Percentiles rank a stretch among this genome's conserved stretches.
These are phyloP conservation scores for Dittrichia graveolens DNA, from an alignment of 129 eudicot species.

Conservation along the genomic window DNA sequence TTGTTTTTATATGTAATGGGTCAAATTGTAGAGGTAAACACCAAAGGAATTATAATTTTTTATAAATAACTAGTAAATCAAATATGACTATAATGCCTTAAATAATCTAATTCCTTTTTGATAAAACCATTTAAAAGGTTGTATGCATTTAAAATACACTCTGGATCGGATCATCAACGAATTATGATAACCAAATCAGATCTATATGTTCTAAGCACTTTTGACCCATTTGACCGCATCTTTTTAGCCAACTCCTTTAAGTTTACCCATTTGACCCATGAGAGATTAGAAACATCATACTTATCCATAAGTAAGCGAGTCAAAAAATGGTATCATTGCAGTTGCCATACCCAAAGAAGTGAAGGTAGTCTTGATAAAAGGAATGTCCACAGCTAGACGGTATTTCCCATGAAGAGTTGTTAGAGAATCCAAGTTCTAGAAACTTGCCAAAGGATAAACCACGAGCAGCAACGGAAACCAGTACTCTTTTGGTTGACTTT, in stretches of 20 bases:
- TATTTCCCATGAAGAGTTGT: constrained; percentile 63
- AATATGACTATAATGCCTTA: not conserved
- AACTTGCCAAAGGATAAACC: constrained; percentile 94
- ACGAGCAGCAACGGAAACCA: constrained; percentile 82
- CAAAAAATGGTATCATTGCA: too few relatives aligned
- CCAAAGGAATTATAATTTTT: not conserved
- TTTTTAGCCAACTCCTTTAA: too few relatives aligned
- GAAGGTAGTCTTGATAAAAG: constrained; percentile 68
- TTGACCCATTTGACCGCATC: too few relatives aligned
- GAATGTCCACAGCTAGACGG: constrained; percentile 81
- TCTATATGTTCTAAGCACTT: too few relatives aligned
- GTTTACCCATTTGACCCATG: too few relatives aligned
- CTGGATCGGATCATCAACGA: too few relatives aligned
- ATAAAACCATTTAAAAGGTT: not conserved
- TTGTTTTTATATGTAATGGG: too few relatives aligned
- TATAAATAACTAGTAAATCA: not conserved
- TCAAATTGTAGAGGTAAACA: too few relatives aligned
- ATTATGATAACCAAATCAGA: too few relatives aligned
- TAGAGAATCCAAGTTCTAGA: constrained; percentile 84
- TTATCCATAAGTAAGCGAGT: too few relatives aligned
- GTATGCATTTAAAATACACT: not conserved
- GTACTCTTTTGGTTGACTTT: constrained; percentile 81
- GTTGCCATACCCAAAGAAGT: constrained; percentile 85
- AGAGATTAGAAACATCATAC: too few relatives aligned
- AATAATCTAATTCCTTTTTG: not conserved